phyloP scores from a whole-genome alignment of 371 early-diverging fungal genomes.

The Apophysomyces ossiformis region DNA sequence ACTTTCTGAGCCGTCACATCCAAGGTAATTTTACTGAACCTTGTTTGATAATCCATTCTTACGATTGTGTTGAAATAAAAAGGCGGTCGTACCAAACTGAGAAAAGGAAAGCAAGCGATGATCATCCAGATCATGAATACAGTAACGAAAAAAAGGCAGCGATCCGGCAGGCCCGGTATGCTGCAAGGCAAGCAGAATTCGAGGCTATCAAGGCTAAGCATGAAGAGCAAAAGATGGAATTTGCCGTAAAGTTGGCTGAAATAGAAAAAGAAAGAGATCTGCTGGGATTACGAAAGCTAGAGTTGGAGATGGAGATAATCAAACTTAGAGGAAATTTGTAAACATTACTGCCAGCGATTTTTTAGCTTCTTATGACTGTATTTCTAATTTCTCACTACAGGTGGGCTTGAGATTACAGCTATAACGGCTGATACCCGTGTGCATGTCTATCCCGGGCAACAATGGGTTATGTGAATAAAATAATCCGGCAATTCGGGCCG shows the following conservation, averaged over 20 bases:
- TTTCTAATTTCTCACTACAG: too few species aligned
- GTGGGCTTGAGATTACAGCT: too few species aligned
- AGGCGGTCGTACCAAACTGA: background rate
- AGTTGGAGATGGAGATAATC: constrained; percentile 1
- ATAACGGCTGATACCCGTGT: too few species aligned
- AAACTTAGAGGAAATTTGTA: background rate
- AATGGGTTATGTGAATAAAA: too few species aligned
- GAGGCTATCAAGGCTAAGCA: constrained; percentile 14
- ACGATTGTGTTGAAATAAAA: too few species aligned
- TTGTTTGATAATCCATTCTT: too few species aligned
- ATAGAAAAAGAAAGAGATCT: constrained; percentile 12
- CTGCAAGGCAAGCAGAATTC: constrained; percentile 9
- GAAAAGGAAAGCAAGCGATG: background rate
- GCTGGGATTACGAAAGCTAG: constrained; percentile 2
- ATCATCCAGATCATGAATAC: background rate
- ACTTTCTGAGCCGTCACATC: background rate
- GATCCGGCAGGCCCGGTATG: constrained; percentile 4
- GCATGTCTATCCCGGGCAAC: too few species aligned
- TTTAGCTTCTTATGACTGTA: too few species aligned
- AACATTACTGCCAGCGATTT: background rate
- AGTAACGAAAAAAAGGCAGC: background rate
- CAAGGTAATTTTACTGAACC: background rate
- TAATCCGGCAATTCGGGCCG: too few species aligned
- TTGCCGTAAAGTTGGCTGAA: background rate
- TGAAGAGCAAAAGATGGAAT: constrained; percentile 5